Conservation (phyloP, 2,329 filamentous ascomycete genomes). For the Ramularia collo-cygni region DNA sequence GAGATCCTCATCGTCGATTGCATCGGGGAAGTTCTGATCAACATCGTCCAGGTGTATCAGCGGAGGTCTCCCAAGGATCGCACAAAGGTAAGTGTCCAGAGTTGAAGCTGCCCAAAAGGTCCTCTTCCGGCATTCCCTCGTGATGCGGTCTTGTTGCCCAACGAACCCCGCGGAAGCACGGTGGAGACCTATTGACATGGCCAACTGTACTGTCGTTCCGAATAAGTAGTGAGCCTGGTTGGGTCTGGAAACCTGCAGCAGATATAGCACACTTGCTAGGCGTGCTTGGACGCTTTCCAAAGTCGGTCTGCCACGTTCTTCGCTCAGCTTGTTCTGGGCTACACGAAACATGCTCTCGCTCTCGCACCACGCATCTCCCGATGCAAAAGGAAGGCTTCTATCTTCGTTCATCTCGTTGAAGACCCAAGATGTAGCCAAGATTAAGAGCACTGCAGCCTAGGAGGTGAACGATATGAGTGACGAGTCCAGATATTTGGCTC, state of each 20-base stretch:
- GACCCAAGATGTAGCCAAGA: conserved; percentile 44
- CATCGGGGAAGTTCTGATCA: conserved; percentile 24
- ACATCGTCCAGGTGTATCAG: conserved; percentile 31
- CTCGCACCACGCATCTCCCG: conserved; percentile 16
- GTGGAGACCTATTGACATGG: conserved; percentile 34
- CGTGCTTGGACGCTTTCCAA: conserved; percentile 37
- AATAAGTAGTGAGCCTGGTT: conserved; percentile 35
- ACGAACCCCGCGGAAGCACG: conserved; percentile 18
- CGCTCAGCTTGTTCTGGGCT: conserved; percentile 18
- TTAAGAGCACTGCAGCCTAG: conserved; percentile 43
- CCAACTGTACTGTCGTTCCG: conserved; percentile 32
- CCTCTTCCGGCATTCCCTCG: conserved; percentile 31
- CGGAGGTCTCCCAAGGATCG: conserved; percentile 33
- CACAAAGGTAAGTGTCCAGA: conserved; percentile 35
- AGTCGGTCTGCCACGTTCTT: conserved; percentile 21
- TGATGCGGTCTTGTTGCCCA: conserved; percentile 16
- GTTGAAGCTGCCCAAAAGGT: conserved; percentile 35
- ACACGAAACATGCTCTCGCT: conserved; percentile 26
- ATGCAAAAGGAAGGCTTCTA: conserved; percentile 9
- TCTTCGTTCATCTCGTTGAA: conserved; percentile 21
- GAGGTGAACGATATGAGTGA: background rate
- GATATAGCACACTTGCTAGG: conserved; percentile 34
- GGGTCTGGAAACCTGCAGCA: conserved; percentile 32
- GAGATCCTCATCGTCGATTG: conserved; percentile 28
- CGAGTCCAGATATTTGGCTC: no score